Percentiles rank a stretch among this genome's conserved stretches.
Evolutionary conservation across 352 stramenopile species (phyloP).

Genomic region (Pythium phragmitis): DNA sequence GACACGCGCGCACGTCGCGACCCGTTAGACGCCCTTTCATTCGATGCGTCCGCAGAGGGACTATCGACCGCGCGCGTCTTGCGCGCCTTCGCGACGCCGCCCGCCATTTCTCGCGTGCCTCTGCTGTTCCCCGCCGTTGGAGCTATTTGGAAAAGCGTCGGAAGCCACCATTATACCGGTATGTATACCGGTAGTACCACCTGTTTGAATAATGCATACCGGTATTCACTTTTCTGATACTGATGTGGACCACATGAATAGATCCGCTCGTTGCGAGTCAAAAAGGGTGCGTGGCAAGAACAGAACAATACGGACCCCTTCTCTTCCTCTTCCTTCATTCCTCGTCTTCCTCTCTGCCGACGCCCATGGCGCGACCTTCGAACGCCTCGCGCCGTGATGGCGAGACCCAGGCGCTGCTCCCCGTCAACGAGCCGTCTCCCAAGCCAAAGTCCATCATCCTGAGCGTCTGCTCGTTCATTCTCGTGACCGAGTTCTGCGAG

Average conservation of each 20-base stretch:
- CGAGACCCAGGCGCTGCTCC: constrained; percentile 21
- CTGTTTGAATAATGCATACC: constrained; percentile 8
- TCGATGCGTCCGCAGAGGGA: neutral
- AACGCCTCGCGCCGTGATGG: constrained; percentile 1
- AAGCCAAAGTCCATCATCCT: constrained; percentile 75
- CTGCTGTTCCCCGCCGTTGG: neutral
- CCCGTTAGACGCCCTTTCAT: neutral
- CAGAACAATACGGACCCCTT: neutral
- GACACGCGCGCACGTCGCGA: constrained; percentile 7
- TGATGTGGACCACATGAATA: constrained; percentile 10
- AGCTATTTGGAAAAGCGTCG: constrained; percentile 9
- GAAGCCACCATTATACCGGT: constrained; percentile 21
- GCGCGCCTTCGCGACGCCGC: constrained; percentile 19
- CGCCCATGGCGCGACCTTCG: constrained; percentile 9
- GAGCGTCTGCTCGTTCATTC: constrained; percentile 88
- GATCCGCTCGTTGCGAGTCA: neutral
- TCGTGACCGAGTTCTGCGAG: constrained; percentile 87
- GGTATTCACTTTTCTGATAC: constrained; percentile 12
- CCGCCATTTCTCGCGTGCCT: constrained; percentile 2
- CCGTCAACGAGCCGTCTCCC: constrained; percentile 2
- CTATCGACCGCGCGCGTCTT: constrained; percentile 29
- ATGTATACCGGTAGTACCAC: constrained; percentile 4
- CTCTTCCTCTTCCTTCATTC: neutral
- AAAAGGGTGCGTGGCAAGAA: constrained; percentile 1
- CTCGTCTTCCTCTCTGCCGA: neutral